phyloP scores from a whole-genome alignment of 1,284 basidiomycete species.

The Schizophyllum amplum region DNA sequence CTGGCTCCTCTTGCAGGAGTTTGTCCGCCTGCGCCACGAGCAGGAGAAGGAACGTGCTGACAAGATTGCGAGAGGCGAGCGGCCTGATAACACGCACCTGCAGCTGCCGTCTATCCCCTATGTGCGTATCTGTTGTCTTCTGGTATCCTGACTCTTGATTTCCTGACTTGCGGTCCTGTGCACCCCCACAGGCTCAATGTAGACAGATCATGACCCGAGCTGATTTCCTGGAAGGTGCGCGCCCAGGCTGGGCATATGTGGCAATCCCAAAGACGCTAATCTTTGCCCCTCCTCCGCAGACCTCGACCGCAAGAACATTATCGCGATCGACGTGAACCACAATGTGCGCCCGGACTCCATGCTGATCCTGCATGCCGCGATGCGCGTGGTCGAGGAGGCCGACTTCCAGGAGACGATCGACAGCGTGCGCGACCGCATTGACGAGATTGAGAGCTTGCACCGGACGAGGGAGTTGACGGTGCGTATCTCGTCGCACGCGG shows the following conservation, averaged over 20 bases:
- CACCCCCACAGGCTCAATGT: constrained; percentile 50
- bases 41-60: constrained; percentile 36
- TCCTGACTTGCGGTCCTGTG: background rate
- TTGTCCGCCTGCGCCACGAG: constrained; percentile 50
- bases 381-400: constrained; percentile 59
- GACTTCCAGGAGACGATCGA: constrained; percentile 70
- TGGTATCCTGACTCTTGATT: background rate
- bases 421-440: constrained; percentile 63
- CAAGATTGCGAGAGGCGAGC: constrained; percentile 29
- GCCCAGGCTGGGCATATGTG: background rate
- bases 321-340: constrained; percentile 74
- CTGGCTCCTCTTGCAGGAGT: constrained; percentile 66
- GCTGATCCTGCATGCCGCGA: constrained; percentile 62
- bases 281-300: constrained; percentile 32
- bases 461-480: constrained; percentile 67
- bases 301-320: constrained; percentile 60
- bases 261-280: constrained; percentile 6
- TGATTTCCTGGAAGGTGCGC: constrained; percentile 68
- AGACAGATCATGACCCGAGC: constrained; percentile 76
- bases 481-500: constrained; percentile 15
- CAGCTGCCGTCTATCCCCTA: constrained; percentile 57
- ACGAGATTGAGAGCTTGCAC: constrained; percentile 66
- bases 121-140: constrained; percentile 26
- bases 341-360: constrained; percentile 76
- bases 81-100: constrained; percentile 30